Conservation (phyloP, 2,329 filamentous ascomycete species). For the Neofusicoccum kwambonambiense region DNA sequence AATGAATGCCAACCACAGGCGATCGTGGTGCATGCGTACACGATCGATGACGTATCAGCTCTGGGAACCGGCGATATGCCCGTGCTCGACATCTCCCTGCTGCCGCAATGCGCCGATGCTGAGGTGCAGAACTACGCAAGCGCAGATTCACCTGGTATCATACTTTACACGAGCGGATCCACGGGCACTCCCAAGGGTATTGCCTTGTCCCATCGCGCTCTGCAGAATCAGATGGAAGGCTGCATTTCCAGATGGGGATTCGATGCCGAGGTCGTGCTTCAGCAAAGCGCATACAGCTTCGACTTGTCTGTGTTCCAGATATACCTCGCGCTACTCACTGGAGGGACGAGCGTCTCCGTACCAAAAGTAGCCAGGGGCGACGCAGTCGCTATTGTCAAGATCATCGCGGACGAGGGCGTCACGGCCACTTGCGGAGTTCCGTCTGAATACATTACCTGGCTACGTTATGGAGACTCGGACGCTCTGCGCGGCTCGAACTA, state of each 20-base stretch:
- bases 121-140: no score
- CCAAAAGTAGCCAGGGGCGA: neutral
- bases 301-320: neutral
- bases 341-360: neutral
- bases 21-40: conserved; percentile 28
- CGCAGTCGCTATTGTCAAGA: neutral
- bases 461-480: neutral
- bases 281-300: neutral
- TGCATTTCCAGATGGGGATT: neutral
- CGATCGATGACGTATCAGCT: no score
- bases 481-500: neutral
- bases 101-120: no score
- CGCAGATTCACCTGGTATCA: neutral
- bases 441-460: neutral
- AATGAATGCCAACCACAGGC: conserved; percentile 28
- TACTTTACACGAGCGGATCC: conserved; percentile 8
- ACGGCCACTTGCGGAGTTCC: neutral
- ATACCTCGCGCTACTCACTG: neutral
- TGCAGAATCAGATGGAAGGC: conserved; percentile 29
- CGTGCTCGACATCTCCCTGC: no score
- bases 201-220: conserved; percentile 8
- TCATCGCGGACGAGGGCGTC: neutral
- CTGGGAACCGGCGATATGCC: no score
- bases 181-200: conserved; percentile 4
- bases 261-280: neutral